Conservation (phyloP, 208 protist species). For the Naegleria gruberi region DNA sequence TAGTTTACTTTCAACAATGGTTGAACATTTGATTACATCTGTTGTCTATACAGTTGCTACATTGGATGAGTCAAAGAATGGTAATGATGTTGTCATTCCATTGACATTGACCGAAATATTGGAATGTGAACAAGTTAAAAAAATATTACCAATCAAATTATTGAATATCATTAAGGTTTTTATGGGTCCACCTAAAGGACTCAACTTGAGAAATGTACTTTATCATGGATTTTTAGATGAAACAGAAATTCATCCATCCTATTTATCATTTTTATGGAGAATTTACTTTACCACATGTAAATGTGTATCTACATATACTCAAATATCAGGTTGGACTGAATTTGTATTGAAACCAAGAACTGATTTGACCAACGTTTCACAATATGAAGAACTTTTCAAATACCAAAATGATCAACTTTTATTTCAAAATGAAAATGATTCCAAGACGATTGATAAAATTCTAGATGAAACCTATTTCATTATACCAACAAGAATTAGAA, state of each 20-base stretch:
- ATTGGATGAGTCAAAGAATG: background rate
- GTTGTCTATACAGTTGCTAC: background rate
- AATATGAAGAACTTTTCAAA: background rate
- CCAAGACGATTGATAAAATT: background rate
- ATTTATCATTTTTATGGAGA: conserved; percentile 8
- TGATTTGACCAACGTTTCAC: background rate
- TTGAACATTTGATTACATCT: background rate
- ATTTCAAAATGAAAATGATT: background rate
- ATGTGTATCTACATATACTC: background rate
- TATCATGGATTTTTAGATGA: conserved; percentile 12
- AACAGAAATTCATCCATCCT: background rate
- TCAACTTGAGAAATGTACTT: conserved; percentile 2
- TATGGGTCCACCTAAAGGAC: background rate
- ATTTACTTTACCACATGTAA: background rate
- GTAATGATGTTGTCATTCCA: background rate
- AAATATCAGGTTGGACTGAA: background rate
- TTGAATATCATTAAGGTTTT: background rate
- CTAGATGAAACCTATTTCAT: background rate
- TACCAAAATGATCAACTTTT: background rate
- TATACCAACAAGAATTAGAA: background rate
- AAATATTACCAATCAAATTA: background rate
- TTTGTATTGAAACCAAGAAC: background rate
- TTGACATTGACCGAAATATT: conserved; percentile 18
- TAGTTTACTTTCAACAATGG: background rate
- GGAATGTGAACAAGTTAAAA: background rate